These are phyloP conservation scores for Neurospora sublineolata DNA, from an alignment of 495 filamentous ascomycete species.

Conservation along the genomic window DNA sequence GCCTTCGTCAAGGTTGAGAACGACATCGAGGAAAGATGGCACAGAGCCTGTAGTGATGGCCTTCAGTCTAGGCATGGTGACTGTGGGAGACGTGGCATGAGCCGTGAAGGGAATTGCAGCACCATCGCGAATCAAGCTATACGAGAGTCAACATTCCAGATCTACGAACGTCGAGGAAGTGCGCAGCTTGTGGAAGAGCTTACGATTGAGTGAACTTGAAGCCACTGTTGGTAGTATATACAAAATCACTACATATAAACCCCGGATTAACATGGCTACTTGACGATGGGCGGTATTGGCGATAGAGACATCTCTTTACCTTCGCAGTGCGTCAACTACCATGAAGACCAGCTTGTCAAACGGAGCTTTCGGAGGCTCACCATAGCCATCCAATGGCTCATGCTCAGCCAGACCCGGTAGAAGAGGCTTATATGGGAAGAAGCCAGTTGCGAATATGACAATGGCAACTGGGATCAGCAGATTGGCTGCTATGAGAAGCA, in stretches of 20 bases:
- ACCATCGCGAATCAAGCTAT: constrained; percentile 72
- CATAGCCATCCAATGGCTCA: constrained; percentile 33
- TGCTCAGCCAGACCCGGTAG: constrained; percentile 69
- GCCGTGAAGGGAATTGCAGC: constrained; percentile 86
- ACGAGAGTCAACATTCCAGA: background rate
- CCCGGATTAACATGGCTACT: background rate
- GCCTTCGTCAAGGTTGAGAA: constrained; percentile 90
- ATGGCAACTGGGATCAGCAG: constrained; percentile 66
- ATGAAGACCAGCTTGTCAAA: constrained; percentile 94
- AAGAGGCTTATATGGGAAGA: constrained; percentile 95
- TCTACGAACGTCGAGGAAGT: background rate
- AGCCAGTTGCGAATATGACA: constrained; percentile 75
- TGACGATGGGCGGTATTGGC: background rate
- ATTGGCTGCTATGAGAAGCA: constrained; percentile 55
- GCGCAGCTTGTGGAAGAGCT: constrained; percentile 6
- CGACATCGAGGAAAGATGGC: constrained; percentile 91
- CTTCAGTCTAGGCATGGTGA: constrained; percentile 97
- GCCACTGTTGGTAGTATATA: constrained; percentile 69
- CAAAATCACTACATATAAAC: constrained; percentile 65
- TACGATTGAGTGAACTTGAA: constrained; percentile 87
- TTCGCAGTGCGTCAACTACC: constrained; percentile 91
- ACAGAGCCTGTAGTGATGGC: constrained; percentile 94
- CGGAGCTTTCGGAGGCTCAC: constrained; percentile 42
- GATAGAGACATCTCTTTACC: constrained; percentile 37
- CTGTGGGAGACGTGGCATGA: constrained; percentile 89